Evolutionary conservation across 306 rosid species (phyloP).

Genomic region (Myrica gale): DNA sequence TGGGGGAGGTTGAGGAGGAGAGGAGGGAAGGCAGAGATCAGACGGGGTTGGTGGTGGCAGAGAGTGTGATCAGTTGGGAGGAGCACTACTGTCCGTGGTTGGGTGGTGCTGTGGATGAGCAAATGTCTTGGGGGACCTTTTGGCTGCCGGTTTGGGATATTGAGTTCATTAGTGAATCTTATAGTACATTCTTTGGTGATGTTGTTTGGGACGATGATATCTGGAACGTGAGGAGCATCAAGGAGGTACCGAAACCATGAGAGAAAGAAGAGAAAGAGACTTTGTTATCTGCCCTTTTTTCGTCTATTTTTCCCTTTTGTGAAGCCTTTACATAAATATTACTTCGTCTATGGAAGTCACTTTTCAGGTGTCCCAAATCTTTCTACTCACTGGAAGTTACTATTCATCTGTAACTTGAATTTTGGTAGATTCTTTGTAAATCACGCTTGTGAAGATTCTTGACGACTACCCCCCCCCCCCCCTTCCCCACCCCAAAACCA

Average conservation of each 20-base stretch:
- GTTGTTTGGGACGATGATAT: conserved; percentile 68
- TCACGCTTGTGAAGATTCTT: too few species aligned
- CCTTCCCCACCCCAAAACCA: too few species aligned
- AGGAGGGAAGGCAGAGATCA: conserved; percentile 19
- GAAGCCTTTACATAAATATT: not conserved
- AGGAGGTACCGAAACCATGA: conserved; percentile 38
- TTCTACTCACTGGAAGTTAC: not conserved
- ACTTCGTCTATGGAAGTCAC: not conserved
- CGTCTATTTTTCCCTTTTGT: not conserved
- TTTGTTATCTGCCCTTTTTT: not conserved
- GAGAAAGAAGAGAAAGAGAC: not conserved
- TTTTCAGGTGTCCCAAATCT: not conserved
- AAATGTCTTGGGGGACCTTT: conserved; percentile 69
- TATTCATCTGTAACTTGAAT: not conserved
- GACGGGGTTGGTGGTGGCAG: conserved; percentile 13
- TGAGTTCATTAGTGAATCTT: conserved; percentile 48
- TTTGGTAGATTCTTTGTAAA: not conserved
- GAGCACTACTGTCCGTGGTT: conserved; percentile 41
- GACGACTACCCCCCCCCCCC: too few species aligned
- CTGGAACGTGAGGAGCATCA: conserved; percentile 51
- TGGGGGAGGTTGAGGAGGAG: not conserved
- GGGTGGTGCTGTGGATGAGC: conserved; percentile 48
- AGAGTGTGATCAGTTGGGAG: conserved; percentile 30
- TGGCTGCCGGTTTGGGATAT: conserved; percentile 63
- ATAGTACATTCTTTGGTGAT: conserved; percentile 41